Evolutionary conservation across 1,284 basidiomycete genomes (phyloP).

Genomic region (Marasmius oreades): DNA sequence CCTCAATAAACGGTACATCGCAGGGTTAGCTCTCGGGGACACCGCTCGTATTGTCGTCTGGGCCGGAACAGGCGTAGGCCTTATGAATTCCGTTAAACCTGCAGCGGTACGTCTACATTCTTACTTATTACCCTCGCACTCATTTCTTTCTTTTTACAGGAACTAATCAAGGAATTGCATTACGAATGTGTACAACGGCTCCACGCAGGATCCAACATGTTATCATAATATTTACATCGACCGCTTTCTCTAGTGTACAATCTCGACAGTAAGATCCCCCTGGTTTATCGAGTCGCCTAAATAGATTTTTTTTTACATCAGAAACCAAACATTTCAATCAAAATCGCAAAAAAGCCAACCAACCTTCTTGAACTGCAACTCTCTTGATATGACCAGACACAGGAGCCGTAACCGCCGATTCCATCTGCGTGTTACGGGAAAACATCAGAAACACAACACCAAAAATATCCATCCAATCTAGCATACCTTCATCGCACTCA

Average conservation of each 20-base stretch:
- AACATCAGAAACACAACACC: slow-evolving; percentile 17
- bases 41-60: slow-evolving; percentile 56
- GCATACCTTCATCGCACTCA: slow-evolving; percentile 88
- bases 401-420: slow-evolving; percentile 92
- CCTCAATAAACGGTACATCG: slow-evolving; percentile 41
- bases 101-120: slow-evolving; percentile 45
- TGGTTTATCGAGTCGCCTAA: slow-evolving; percentile 85
- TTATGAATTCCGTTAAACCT: slow-evolving; percentile 49
- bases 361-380: slow-evolving; percentile 84
- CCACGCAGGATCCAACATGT: slow-evolving; percentile 14
- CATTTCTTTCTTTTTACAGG: slow-evolving; percentile 28
- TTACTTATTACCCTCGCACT: neutral
- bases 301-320: slow-evolving; percentile 7
- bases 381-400: slow-evolving; percentile 95
- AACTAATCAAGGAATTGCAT: slow-evolving; percentile 48
- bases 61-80: slow-evolving; percentile 66
- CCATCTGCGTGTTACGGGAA: slow-evolving; percentile 56
- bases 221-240: neutral
- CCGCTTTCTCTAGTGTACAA: slow-evolving; percentile 53
- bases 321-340: slow-evolving; percentile 6
- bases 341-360: slow-evolving; percentile 19
- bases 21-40: slow-evolving; percentile 42
- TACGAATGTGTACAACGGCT: slow-evolving; percentile 37
- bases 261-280: slow-evolving; percentile 84
- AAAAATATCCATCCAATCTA: slow-evolving; percentile 6